phyloP scores from a whole-genome alignment of 371 early-diverging fungal species.

The Lichtheimia ornata region DNA sequence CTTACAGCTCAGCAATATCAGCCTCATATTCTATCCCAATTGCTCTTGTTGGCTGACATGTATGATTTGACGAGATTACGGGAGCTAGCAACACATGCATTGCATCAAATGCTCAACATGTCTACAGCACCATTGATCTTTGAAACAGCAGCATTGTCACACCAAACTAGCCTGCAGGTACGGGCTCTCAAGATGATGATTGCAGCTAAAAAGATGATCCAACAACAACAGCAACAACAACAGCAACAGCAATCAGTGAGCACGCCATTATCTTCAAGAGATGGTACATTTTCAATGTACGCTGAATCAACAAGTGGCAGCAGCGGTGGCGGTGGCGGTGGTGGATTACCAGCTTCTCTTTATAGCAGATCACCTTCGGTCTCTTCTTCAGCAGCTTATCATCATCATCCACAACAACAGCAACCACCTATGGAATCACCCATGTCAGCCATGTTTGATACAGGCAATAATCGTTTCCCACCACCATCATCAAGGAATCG shows the following conservation, averaged over 20 bases:
- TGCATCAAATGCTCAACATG: slow-evolving; percentile 60
- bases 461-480: not conserved
- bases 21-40: slow-evolving; percentile 54
- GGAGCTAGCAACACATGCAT: slow-evolving; percentile 43
- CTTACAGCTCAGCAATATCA: slow-evolving; percentile 53
- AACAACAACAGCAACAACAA: slow-evolving; percentile 36
- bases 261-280: slow-evolving; percentile 13
- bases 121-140: slow-evolving; percentile 59
- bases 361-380: slow-evolving; percentile 1
- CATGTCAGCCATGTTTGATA: slow-evolving; percentile 9
- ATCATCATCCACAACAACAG: not conserved
- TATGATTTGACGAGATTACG: slow-evolving; percentile 56
- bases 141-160: slow-evolving; percentile 50
- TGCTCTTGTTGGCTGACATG: slow-evolving; percentile 54
- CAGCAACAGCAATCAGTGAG: slow-evolving; percentile 19
- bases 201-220: slow-evolving; percentile 43
- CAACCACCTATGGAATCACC: not conserved
- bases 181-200: slow-evolving; percentile 53
- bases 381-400: not conserved
- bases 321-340: not conserved
- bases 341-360: not conserved
- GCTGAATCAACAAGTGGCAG: slow-evolving; percentile 14
- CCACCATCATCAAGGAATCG: slow-evolving; percentile 3
- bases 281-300: slow-evolving; percentile 30
- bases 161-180: slow-evolving; percentile 53